phyloP scores from a whole-genome alignment of 306 rosid species.

The barrel medic (Medicago truncatula) region DNA sequence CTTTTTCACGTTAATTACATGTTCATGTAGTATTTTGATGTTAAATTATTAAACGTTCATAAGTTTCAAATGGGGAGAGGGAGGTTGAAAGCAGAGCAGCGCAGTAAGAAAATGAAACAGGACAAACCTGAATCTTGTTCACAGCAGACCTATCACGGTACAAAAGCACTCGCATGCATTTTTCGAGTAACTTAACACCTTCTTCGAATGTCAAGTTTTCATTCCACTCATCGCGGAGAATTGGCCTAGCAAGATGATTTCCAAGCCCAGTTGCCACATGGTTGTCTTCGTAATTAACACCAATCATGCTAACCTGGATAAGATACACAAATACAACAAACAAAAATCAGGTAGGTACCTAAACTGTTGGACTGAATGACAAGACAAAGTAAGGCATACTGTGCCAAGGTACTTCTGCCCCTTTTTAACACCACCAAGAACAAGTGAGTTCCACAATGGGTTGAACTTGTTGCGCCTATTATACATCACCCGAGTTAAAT shows the following conservation, averaged over 20 bases:
- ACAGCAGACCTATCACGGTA: conserved; percentile 90
- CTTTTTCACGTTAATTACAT: not conserved
- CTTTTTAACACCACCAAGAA: conserved; percentile 55
- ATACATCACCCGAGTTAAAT: conserved; percentile 55
- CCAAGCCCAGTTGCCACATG: conserved; percentile 97
- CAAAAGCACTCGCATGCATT: conserved; percentile 95
- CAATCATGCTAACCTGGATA: conserved; percentile 91
- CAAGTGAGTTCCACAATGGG: conserved; percentile 59
- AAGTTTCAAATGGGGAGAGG: not conserved
- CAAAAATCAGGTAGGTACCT: conserved; percentile 27
- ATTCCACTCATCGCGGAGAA: conserved; percentile 98
- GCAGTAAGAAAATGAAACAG: conserved; percentile 29
- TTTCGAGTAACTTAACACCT: conserved; percentile 87
- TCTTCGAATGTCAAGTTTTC: conserved; percentile 88
- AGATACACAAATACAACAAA: conserved; percentile 11
- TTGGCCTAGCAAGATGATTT: conserved; percentile 96
- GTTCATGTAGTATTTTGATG: not conserved
- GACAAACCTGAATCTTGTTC: conserved; percentile 67
- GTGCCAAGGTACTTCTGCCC: conserved; percentile 62
- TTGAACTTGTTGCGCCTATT: conserved; percentile 60
- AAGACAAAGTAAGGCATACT: conserved; percentile 51
- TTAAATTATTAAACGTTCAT: not conserved
- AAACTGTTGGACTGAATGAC: conserved; percentile 14
- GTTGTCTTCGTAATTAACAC: conserved; percentile 80
- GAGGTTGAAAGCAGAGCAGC: not conserved